Conservation (phyloP, 495 filamentous ascomycete species). For the Opeltia flavorubescens region DNA sequence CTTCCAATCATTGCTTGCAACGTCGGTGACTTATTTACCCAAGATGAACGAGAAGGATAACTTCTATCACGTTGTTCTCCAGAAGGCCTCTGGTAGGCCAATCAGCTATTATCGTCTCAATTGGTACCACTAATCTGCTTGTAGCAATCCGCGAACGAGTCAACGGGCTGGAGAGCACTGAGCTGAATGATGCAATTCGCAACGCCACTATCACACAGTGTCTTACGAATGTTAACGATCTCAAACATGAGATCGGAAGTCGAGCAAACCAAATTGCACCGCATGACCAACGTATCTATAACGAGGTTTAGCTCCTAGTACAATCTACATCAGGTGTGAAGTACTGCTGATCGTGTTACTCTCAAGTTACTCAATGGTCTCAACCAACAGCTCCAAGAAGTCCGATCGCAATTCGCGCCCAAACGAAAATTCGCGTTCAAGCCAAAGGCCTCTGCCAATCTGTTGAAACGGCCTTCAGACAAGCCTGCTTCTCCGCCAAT, state of each 20-base stretch:
- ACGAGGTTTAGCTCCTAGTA: constrained; percentile 35
- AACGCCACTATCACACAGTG: constrained; percentile 54
- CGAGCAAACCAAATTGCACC: constrained; percentile 53
- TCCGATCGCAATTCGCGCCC: constrained; percentile 42
- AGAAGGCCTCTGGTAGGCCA: constrained; percentile 52
- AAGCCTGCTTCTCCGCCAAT: not conserved
- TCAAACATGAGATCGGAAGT: constrained; percentile 57
- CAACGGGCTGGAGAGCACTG: constrained; percentile 35
- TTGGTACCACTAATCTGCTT: not conserved
- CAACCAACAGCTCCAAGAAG: constrained; percentile 46
- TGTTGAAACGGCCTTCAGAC: not conserved
- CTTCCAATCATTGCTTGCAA: too few relatives aligned
- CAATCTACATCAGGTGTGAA: not conserved
- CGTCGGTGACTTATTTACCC: too few relatives aligned
- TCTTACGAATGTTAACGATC: constrained; percentile 46
- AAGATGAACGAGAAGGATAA: constrained; percentile 47
- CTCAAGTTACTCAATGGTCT: constrained; percentile 53
- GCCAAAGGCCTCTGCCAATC: constrained; percentile 28
- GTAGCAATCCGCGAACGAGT: constrained; percentile 49
- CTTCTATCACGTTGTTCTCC: constrained; percentile 69
- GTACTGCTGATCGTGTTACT: constrained; percentile 3
- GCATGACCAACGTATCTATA: constrained; percentile 64
- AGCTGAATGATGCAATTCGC: constrained; percentile 40
- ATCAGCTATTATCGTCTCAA: constrained; percentile 13
- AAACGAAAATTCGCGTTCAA: constrained; percentile 64